A percentile compares a stretch with the other conserved stretches of the same genome.
Evolutionary conservation across 441 rosid genomes (phyloP).

Genomic region (Eruca vesicaria): DNA sequence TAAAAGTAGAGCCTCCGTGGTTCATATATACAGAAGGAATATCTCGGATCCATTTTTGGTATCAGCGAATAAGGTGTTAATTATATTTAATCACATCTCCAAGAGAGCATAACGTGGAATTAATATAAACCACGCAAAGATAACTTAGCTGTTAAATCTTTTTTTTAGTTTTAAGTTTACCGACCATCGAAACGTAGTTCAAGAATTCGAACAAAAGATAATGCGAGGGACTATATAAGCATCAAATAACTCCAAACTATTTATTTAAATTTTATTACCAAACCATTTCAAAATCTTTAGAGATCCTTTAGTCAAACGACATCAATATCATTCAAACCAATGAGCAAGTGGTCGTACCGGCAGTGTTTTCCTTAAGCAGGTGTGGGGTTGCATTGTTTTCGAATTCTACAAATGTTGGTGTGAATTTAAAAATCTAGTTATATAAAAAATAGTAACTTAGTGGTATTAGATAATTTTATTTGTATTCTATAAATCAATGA

Average conservation of each 20-base stretch:
- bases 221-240: neutral
- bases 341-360: neutral
- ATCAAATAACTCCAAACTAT: constrained; percentile 1
- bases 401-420: neutral
- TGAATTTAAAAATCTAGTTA: neutral
- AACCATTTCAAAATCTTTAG: constrained; percentile 13
- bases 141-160: constrained; percentile 2
- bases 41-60: constrained; percentile 35
- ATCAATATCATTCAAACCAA: constrained; percentile 6
- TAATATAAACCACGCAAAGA: constrained; percentile 13
- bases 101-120: constrained; percentile 24
- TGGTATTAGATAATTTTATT: neutral
- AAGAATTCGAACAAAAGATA: constrained; percentile 27
- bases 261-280: neutral
- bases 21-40: constrained; percentile 40
- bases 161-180: neutral
- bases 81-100: constrained; percentile 11
- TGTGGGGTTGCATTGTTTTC: neutral
- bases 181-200: constrained; percentile 30
- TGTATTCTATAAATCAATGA: neutral
- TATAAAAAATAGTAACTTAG: neutral
- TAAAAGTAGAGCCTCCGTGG: constrained; percentile 42
- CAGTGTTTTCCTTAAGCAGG: neutral
- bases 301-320: constrained; percentile 2
- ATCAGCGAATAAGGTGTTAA: constrained; percentile 23